These are phyloP conservation scores for Arabidopsis arenosa DNA, from an alignment of 345 rosid species.

Conservation along the genomic window DNA sequence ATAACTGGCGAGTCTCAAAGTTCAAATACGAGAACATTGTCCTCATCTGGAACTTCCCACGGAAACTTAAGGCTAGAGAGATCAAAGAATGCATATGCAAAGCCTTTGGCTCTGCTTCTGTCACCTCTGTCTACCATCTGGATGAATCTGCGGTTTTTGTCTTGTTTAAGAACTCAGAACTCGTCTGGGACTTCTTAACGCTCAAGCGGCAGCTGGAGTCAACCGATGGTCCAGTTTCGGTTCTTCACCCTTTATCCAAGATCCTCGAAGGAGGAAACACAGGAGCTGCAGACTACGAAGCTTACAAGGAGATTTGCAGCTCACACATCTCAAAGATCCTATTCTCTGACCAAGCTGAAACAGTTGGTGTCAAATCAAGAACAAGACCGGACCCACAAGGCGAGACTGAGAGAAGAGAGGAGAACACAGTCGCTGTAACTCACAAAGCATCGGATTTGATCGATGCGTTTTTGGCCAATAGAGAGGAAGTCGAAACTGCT, in stretches of 20 bases:
- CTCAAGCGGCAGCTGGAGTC: conserved; percentile 72
- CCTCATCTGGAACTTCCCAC: conserved; percentile 80
- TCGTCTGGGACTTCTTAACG: conserved; percentile 61
- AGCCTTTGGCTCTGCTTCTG: conserved; percentile 66
- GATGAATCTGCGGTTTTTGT: conserved; percentile 83
- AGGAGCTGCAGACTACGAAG: conserved; percentile 73
- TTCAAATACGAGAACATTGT: conserved; percentile 61
- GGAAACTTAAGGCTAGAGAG: conserved; percentile 60
- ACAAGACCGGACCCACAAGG: conserved; percentile 30
- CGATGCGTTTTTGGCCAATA: conserved; percentile 45
- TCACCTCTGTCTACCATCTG: conserved; percentile 59
- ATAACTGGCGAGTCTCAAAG: conserved; percentile 45
- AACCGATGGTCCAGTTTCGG: conserved; percentile 57
- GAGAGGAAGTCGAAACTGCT: conserved; percentile 30
- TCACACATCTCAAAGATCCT: conserved; percentile 64
- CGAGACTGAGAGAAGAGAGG: conserved; percentile 40
- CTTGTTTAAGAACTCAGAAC: conserved; percentile 66
- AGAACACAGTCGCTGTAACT: conserved; percentile 31
- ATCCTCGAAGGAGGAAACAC: conserved; percentile 79
- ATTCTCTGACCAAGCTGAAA: conserved; percentile 85
- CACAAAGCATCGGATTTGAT: conserved; percentile 40
- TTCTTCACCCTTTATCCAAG: conserved; percentile 77
- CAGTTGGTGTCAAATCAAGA: conserved; percentile 58
- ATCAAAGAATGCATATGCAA: conserved; percentile 76
- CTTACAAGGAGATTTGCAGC: conserved; percentile 84